phyloP scores from a whole-genome alignment of 228 moss, liverwort and hornwort genomes.

The Sphagnum fallax region DNA sequence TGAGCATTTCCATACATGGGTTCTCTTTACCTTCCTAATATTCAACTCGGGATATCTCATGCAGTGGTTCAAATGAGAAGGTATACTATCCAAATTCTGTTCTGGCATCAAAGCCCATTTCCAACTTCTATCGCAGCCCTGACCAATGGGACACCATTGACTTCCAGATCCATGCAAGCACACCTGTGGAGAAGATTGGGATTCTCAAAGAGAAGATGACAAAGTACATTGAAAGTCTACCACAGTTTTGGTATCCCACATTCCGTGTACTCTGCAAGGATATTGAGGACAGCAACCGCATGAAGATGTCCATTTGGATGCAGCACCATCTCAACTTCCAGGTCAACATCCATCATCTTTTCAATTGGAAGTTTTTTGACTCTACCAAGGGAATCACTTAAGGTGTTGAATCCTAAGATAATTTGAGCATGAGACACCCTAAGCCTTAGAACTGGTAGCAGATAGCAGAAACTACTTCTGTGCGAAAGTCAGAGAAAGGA shows the following conservation, averaged over 20 bases:
- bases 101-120: constrained; percentile 86
- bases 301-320: constrained; percentile 99
- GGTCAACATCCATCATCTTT: constrained; percentile 19
- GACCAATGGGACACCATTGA: constrained; percentile 98
- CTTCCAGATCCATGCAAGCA: constrained; percentile 88
- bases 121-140: constrained; percentile 92
- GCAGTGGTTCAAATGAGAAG: constrained; percentile 96
- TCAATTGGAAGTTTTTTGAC: no score
- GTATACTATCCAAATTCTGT: constrained; percentile 94
- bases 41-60: not conserved
- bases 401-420: no score
- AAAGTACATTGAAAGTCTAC: constrained; percentile 87
- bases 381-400: no score
- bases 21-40: no score
- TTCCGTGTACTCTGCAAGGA: constrained; percentile 98
- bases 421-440: no score
- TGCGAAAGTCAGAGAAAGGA: no score
- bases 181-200: constrained; percentile 78
- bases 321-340: constrained; percentile 98
- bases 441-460: no score
- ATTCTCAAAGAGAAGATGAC: constrained; percentile 75
- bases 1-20: no score
- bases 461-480: no score
- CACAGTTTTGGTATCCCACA: constrained; percentile 94
- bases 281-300: constrained; percentile 89